A percentile compares a stretch with the other conserved stretches of the same genome.
Evolutionary conservation across 2,329 filamentous ascomycete genomes (phyloP).

Genomic region (Domatiomyces globalis): DNA sequence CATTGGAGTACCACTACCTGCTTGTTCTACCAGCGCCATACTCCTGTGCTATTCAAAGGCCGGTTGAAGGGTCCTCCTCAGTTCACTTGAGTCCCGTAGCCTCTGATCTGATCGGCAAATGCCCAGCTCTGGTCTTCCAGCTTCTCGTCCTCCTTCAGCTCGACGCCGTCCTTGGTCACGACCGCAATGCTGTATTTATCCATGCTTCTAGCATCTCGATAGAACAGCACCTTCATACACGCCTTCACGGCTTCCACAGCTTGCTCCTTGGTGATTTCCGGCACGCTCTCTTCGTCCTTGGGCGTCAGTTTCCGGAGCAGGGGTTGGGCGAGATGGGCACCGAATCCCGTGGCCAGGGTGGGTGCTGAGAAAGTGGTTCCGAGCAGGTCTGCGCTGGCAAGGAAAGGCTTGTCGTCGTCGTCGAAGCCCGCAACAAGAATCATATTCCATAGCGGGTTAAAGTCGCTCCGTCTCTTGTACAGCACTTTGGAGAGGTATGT

Average conservation of each 20-base stretch:
- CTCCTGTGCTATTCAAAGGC: not conserved
- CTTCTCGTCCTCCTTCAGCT: conserved; percentile 70
- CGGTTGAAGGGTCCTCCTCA: conserved; percentile 16
- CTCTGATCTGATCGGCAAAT: conserved; percentile 87
- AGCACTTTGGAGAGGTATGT: conserved; percentile 92
- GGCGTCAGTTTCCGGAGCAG: conserved; percentile 73
- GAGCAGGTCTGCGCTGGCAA: conserved; percentile 79
- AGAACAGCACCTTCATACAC: conserved; percentile 97
- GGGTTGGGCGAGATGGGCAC: conserved; percentile 81
- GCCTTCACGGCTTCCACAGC: conserved; percentile 72
- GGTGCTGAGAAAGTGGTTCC: conserved; percentile 84
- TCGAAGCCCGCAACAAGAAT: conserved; percentile 82
- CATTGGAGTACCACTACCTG: not conserved
- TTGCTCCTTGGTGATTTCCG: conserved; percentile 58
- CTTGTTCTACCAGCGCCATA: not conserved
- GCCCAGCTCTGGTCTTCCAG: conserved; percentile 95
- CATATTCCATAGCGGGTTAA: conserved; percentile 96
- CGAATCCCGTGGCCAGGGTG: conserved; percentile 83
- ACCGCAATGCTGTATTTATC: conserved; percentile 86
- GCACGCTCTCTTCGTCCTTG: conserved; percentile 57
- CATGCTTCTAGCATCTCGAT: conserved; percentile 84
- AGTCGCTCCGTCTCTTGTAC: conserved; percentile 86
- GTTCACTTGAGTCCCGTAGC: conserved; percentile 73
- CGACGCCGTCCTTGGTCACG: conserved; percentile 70
- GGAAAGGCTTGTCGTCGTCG: conserved; percentile 65